Conservation (phyloP, 208 protist genomes). For the Phytomonas sp. region DNA sequence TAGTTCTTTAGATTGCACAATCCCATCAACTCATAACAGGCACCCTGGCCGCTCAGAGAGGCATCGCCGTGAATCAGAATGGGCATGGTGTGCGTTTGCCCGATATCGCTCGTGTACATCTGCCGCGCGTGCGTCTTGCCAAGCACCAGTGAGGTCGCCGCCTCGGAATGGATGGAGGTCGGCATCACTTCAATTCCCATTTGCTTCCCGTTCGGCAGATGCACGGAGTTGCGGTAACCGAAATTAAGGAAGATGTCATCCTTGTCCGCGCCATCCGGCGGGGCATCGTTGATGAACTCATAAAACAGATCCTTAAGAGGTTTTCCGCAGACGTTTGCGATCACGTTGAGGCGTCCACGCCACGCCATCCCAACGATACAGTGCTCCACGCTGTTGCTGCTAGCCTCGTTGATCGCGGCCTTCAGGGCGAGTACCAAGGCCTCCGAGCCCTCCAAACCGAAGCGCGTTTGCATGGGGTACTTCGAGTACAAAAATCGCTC, state of each 20-base stretch:
- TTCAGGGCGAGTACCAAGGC: constrained; percentile 94
- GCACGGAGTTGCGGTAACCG: constrained; percentile 70
- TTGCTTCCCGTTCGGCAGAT: constrained; percentile 58
- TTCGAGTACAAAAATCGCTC: constrained; percentile 92
- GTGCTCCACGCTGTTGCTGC: constrained; percentile 74
- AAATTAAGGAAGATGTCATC: constrained; percentile 98
- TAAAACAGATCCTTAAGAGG: constrained; percentile 81
- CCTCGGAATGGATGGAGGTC: constrained; percentile 98
- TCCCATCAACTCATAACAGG: constrained; percentile 96
- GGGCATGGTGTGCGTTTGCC: constrained; percentile 61
- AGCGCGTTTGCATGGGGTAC: constrained; percentile 93
- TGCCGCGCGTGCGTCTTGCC: constrained; percentile 96
- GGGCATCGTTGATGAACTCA: constrained; percentile 81
- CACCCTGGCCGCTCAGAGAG: constrained; percentile 94
- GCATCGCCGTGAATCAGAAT: constrained; percentile 97
- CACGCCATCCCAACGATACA: constrained; percentile 98
- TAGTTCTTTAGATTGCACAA: constrained; percentile 92
- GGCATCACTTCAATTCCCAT: constrained; percentile 95
- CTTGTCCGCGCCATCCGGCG: constrained; percentile 24
- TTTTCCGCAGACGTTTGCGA: constrained; percentile 95
- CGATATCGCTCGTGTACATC: constrained; percentile 63
- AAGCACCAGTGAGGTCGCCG: constrained; percentile 97
- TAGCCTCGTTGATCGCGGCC: constrained; percentile 78
- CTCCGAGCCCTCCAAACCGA: constrained; percentile 96
- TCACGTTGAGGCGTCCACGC: constrained; percentile 95